Percentiles rank a stretch among this genome's conserved stretches.
These are phyloP conservation scores for Erysiphe pulchra DNA, from an alignment of 2,329 filamentous ascomycete species.

Conservation along the genomic window DNA sequence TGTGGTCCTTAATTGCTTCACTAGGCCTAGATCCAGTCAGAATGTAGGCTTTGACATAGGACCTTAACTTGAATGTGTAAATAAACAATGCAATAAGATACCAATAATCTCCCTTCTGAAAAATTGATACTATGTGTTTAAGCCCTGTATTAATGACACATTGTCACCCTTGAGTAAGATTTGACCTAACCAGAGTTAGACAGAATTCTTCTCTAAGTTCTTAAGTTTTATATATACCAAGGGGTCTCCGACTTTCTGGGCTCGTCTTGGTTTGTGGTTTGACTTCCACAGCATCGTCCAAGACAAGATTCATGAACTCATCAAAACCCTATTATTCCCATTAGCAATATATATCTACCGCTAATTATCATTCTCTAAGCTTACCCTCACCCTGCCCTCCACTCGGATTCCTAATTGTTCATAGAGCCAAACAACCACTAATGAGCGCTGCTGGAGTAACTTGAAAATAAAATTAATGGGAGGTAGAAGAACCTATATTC, in stretches of 20 bases:
- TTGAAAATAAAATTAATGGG: slow-evolving; percentile 86
- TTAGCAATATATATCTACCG: slow-evolving; percentile 3
- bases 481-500: slow-evolving; percentile 25
- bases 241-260: slow-evolving; percentile 48
- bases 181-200: slow-evolving; percentile 22
- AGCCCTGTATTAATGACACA: slow-evolving; percentile 31
- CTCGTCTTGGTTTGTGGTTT: slow-evolving; percentile 60
- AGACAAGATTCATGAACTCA: slow-evolving; percentile 97
- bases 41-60: no score
- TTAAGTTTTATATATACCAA: slow-evolving; percentile 31
- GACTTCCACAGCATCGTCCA: slow-evolving; percentile 88
- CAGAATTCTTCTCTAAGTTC: neutral
- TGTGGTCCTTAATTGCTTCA: no score
- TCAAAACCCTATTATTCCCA: slow-evolving; percentile 52
- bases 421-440: slow-evolving; percentile 87
- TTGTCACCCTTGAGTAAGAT: slow-evolving; percentile 44
- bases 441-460: slow-evolving; percentile 50
- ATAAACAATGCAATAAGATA: no score
- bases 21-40: no score
- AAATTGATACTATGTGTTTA: slow-evolving; percentile 9
- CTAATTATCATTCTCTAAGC: slow-evolving; percentile 10
- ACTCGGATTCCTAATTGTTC: slow-evolving; percentile 87
- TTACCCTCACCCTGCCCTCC: slow-evolving; percentile 81
- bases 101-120: neutral
- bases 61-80: no score